Percentiles rank a stretch among this genome's conserved stretches.
Conservation (phyloP, 2,329 filamentous ascomycete species). For the Alternaria tenuissima region DNA sequence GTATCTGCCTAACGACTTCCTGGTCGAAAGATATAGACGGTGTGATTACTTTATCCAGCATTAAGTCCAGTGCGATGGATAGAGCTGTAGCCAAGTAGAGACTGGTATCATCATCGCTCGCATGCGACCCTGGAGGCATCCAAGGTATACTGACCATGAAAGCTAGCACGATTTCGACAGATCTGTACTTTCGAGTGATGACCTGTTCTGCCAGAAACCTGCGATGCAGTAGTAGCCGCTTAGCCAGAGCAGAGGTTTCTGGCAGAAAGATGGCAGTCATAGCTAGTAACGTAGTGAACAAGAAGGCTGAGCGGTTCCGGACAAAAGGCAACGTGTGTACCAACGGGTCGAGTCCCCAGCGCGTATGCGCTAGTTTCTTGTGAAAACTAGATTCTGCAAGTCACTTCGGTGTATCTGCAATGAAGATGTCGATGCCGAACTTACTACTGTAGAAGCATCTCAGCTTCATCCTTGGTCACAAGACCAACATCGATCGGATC, state of each 20-base stretch:
- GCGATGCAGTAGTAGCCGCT: slow-evolving; percentile 70
- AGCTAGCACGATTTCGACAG: slow-evolving; percentile 76
- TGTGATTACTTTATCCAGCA: slow-evolving; percentile 73
- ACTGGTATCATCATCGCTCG: slow-evolving; percentile 76
- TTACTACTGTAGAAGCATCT: slow-evolving; percentile 71
- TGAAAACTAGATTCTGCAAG: slow-evolving; percentile 64
- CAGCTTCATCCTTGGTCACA: slow-evolving; percentile 71
- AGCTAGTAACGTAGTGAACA: slow-evolving; percentile 75
- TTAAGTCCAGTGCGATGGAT: slow-evolving; percentile 73
- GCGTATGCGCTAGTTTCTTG: slow-evolving; percentile 73
- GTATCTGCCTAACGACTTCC: slow-evolving; percentile 59
- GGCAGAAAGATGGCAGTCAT: slow-evolving; percentile 73
- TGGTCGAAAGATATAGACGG: slow-evolving; percentile 61
- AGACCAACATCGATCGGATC: slow-evolving; percentile 76
- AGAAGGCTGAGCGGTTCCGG: slow-evolving; percentile 71
- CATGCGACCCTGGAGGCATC: slow-evolving; percentile 73
- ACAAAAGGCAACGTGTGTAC: slow-evolving; percentile 73
- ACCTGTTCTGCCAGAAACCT: slow-evolving; percentile 69
- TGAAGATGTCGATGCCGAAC: slow-evolving; percentile 28
- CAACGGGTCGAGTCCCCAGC: slow-evolving; percentile 75
- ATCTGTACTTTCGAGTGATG: slow-evolving; percentile 68
- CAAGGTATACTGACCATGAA: slow-evolving; percentile 81
- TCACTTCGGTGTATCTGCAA: background rate
- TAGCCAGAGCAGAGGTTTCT: slow-evolving; percentile 69
- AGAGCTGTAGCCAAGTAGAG: slow-evolving; percentile 74